These are phyloP conservation scores for Cichorium intybus DNA, from an alignment of 140 eudicot species.

Conservation along the genomic window DNA sequence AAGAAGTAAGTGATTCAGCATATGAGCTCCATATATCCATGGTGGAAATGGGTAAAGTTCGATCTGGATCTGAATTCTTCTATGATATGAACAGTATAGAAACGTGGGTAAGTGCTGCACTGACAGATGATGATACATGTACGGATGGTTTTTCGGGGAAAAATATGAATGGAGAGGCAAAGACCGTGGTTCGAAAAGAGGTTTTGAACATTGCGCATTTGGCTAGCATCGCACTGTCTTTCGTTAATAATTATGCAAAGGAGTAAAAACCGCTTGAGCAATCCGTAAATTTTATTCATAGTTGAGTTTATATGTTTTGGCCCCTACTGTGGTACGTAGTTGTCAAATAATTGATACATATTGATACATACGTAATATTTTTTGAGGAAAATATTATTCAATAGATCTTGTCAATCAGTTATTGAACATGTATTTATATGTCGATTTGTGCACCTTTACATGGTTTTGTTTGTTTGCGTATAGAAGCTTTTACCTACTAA, in stretches of 20 bases:
- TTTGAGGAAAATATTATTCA: neutral
- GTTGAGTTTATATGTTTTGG: neutral
- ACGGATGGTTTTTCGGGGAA: constrained; percentile 34
- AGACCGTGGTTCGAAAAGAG: constrained; percentile 21
- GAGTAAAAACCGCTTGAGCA: constrained; percentile 7
- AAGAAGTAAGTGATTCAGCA: constrained; percentile 35
- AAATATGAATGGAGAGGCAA: constrained; percentile 19
- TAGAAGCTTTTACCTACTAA: neutral
- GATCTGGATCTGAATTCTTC: constrained; percentile 23
- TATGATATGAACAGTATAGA: constrained; percentile 32
- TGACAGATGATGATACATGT: constrained; percentile 38
- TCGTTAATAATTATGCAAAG: constrained; percentile 34
- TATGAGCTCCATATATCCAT: constrained; percentile 37
- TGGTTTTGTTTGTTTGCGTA: neutral
- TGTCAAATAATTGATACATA: constrained; percentile 11
- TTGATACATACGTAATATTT: neutral
- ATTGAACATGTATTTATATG: neutral
- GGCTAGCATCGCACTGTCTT: constrained; percentile 40
- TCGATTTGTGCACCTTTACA: neutral
- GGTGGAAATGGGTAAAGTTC: constrained; percentile 36
- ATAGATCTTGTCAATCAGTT: neutral
- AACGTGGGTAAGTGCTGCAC: constrained; percentile 44
- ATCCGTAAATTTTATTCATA: neutral
- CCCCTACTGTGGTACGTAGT: neutral
- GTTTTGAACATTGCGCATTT: constrained; percentile 28